A percentile compares a stretch with the other conserved stretches of the same genome.
phyloP scores from a whole-genome alignment of 208 protist species.

The Wallacemonas sp. region DNA sequence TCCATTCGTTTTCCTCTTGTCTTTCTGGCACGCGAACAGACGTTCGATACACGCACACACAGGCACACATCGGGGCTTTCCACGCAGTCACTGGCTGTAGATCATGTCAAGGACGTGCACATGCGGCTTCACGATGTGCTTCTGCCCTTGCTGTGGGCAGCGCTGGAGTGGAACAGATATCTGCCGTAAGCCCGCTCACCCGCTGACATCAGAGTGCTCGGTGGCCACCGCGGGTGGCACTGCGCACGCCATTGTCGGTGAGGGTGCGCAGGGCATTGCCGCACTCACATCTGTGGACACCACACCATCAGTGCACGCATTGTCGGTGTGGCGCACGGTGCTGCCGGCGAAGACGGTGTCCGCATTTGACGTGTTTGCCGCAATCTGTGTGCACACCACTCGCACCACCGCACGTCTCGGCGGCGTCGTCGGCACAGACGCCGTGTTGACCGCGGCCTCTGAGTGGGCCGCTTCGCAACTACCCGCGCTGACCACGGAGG shows the following conservation, averaged over 20 bases:
- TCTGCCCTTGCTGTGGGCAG: conserved; percentile 34
- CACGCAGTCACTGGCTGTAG: background rate
- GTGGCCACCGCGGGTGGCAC: too few species aligned
- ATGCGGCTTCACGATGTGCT: conserved; percentile 16
- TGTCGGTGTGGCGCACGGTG: background rate
- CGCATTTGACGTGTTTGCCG: conserved; percentile 13
- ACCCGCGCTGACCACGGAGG: background rate
- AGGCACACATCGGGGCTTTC: background rate
- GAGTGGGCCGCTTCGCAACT: background rate
- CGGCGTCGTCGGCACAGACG: conserved; percentile 6
- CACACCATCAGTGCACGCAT: background rate
- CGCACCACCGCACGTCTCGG: conserved; percentile 12
- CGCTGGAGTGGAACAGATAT: too few species aligned
- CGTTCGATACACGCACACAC: background rate
- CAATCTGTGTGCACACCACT: background rate
- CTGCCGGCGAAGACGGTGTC: background rate
- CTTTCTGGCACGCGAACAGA: conserved; percentile 6
- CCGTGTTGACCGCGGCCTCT: background rate
- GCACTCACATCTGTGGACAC: too few species aligned
- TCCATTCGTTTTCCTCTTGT: conserved; percentile 1
- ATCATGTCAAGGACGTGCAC: background rate
- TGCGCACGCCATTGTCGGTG: too few species aligned
- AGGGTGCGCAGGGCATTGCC: too few species aligned
- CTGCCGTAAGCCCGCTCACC: too few species aligned
- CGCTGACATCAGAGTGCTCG: too few species aligned